Evolutionary conservation across 345 rosid genomes (phyloP), one percentile per base, ranked within the genome.

Genomic region (Fremontodendron californicum): DNA sequence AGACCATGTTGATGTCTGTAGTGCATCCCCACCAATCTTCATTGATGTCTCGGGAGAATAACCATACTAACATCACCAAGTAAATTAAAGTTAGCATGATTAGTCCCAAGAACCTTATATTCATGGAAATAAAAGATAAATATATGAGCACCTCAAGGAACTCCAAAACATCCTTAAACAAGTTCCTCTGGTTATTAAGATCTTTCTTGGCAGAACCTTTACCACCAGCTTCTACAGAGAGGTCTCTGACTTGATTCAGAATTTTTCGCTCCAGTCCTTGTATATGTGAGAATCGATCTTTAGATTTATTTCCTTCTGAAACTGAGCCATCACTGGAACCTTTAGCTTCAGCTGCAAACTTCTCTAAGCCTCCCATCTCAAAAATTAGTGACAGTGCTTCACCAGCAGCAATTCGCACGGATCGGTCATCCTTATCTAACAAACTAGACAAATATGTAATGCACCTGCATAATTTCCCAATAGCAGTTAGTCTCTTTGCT

Each of bases 121-220:
- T 65, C 45, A 77, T 46, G 9, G n/a, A 29, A 46, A 57, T 31
- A 6, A 18, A 0, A 3, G 16, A 8, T 21, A 18, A 54, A 5
- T 40, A 23, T 52, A 31, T 42, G 4, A 3, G 74, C 71, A 91
- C 96, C 97, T 92, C 96, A 48, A 93, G 86, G 80, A 83, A 90
- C 73, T 92, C 97, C 77, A 90, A 71, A 40, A 96, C 81, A 82
- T 93, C 97, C 89, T 84, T 92, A 78, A 93, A 96, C 74, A 91
- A 76, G 81, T 89, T 92, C 16, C 99, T 82, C 84, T 93, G 99
- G 78, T 79, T 90, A 81, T 80, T 91, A 62, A 96, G 98, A 83
- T 91, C 96, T 84, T 93, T 93, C 92, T 96, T 96, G 27, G 89
- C 85, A 40, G 97, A 90, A 77, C 98, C 98, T 83, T 90, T 93